Base-by-base conservation (phyloP, 305 asterid genomes). In the Striga hermonthica region DNA sequence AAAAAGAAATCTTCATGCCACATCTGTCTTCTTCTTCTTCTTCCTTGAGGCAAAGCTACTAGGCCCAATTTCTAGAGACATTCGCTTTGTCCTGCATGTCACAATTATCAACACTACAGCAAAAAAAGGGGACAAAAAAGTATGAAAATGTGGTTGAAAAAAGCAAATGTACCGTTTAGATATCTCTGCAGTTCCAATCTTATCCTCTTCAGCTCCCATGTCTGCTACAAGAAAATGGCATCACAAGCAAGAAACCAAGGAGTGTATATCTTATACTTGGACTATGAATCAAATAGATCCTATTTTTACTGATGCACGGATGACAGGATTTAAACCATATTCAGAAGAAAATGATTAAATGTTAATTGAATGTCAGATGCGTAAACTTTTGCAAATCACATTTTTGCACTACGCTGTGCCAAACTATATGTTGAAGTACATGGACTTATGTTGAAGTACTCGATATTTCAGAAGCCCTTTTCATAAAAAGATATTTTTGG, bases 21-120 rank as follows among this genome's bases (percentile, higher is more conserved):
- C 68, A 34, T 12, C 34, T 6, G 73, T 77, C 86, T 89, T 92
- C 82, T 75, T 89, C 80, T 87, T 89, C 87, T 92, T 92, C 84
- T 85, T 87, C 76, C 87, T 86, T 6, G 97, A 78, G 63, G 90
- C 93, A 75, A 75, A 78, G 79, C 91, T 77, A 74, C 90, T 82
- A 8, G 93, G 87, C 72, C 87, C 95, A 6, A 85, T 81, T 79
- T 92, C 97, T 1, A 87, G 72, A 34, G 95, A 73, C 84, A 84
- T 72, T 36, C 97, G 79, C 75, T 92, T 89, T 41, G 96, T 74
- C 88, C 97, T 92, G 87, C 67, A 64, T 34, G 31, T n/a, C 43
- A 60, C 39, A 47, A 16, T 15, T 10, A n/a, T 49, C 65, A 11
- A 28, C n/a, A 14, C 44, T 12, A 28, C 7, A 14, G 39, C 14